Evolutionary conservation across 2,329 filamentous ascomycete genomes (phyloP).

Genomic region (Talaromyces marneffei): DNA sequence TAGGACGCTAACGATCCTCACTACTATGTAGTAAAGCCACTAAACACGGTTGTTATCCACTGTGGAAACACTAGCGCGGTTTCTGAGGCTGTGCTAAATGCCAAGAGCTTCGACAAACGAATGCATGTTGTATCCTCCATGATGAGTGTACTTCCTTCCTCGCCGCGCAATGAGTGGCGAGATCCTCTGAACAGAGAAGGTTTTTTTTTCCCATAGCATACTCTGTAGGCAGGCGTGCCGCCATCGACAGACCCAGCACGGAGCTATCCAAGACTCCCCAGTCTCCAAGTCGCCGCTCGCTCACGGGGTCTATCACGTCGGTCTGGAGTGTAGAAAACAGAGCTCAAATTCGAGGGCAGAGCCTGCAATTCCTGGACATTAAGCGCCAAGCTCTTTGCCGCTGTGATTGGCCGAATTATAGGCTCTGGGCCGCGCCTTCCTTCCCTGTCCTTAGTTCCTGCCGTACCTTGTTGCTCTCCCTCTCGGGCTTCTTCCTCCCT

Average conservation of each 20-base stretch:
- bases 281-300: background rate
- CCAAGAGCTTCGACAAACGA: background rate
- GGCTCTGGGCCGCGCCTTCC: background rate
- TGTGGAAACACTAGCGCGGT: background rate
- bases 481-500: background rate
- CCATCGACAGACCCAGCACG: background rate
- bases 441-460: background rate
- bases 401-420: background rate
- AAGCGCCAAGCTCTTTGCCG: background rate
- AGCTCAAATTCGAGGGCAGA: background rate
- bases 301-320: background rate
- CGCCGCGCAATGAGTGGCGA: background rate
- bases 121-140: background rate
- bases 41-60: background rate
- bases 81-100: constrained; percentile 3
- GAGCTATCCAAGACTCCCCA: background rate
- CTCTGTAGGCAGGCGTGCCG: background rate
- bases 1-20: background rate
- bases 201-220: background rate
- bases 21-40: background rate
- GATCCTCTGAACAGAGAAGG: background rate
- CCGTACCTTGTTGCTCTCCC: background rate
- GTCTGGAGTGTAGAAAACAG: background rate
- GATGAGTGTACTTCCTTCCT: background rate
- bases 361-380: background rate